Evolutionary conservation across 192 early-diverging fungal genomes (phyloP), one percentile per base, ranked within the genome.

Genomic region (Spinellus fusiger): DNA sequence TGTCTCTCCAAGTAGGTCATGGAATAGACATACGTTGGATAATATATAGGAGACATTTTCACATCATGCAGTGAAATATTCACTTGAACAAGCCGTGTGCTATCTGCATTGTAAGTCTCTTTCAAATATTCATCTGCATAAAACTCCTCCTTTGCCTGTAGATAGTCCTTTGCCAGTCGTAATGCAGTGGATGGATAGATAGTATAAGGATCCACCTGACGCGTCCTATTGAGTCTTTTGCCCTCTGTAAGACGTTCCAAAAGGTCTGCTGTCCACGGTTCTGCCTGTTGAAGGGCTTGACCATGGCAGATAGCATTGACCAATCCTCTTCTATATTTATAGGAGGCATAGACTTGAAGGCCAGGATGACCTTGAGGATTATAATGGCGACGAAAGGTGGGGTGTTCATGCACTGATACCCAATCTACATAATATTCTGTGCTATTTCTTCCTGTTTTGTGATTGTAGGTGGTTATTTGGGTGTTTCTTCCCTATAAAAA

Each of bases 281-380:
- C 68, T 0, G 77, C 72, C 12, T 70, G 58, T 12, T 62, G 58
- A 1, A 81, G 52, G 35, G 73, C 77, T 2, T 69, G 59, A 3
- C 74, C 67, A 5, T 65, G 71, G 13, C 76, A 60, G 16, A 81
- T 81, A 29, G 68, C 65, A 44, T 76, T 74, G 16, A 81, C 72
- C 48, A 74, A 67, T 12, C 74, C 79, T 16, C 79, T 72, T 3
- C 79, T 62, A 50, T 78, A 81, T 22, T 76, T 73, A 49, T 81
- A 73, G 0, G 76, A 76, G 9, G 67, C 79, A 55, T 78, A 81
- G 22, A 78, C 67, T 54, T 81, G 79, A 26, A 81, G 47, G 3
- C 69, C 71, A 31, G 77, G 44, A 59, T 69, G 31, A 34, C 71
- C 34, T 52, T 62, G 13, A 37, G 74, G 54, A 52, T 70, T 20